Evolutionary conservation across 2,329 filamentous ascomycete genomes (phyloP).

Genomic region (Cordyceps fumosorosea): DNA sequence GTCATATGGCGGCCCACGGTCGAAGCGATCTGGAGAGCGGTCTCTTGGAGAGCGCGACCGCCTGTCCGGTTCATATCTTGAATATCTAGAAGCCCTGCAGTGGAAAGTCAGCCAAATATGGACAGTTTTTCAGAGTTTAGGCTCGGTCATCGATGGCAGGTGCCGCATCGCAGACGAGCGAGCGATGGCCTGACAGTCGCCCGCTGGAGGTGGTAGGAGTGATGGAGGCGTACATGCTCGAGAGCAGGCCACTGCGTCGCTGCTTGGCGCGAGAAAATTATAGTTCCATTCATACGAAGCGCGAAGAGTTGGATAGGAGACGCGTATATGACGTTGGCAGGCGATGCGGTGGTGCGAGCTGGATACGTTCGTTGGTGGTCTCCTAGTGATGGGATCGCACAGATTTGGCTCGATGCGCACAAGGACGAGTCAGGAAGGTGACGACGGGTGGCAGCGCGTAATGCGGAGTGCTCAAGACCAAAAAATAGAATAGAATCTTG

Average conservation of each 20-base stretch:
- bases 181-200: constrained; percentile 1
- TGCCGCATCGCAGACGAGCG: background rate
- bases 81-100: constrained; percentile 47
- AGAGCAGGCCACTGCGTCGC: constrained; percentile 18
- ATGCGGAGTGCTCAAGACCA: background rate
- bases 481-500: background rate
- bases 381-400: constrained; percentile 12
- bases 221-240: constrained; percentile 19
- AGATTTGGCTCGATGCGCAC: constrained; percentile 9
- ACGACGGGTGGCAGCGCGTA: background rate
- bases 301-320: background rate
- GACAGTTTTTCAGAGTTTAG: background rate
- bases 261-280: constrained; percentile 14
- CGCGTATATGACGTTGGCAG: background rate
- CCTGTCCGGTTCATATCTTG: constrained; percentile 57
- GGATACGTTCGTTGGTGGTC: background rate
- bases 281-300: constrained; percentile 17
- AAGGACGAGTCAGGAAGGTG: background rate
- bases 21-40: constrained; percentile 62
- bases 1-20: constrained; percentile 51
- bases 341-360: background rate
- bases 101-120: background rate
- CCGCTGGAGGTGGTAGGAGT: background rate
- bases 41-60: constrained; percentile 61
- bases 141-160: background rate